A percentile compares a stretch with the other conserved stretches of the same genome.
These are phyloP conservation scores for Cornus suecica DNA, from an alignment of 148 eudicot species.

Conservation along the genomic window DNA sequence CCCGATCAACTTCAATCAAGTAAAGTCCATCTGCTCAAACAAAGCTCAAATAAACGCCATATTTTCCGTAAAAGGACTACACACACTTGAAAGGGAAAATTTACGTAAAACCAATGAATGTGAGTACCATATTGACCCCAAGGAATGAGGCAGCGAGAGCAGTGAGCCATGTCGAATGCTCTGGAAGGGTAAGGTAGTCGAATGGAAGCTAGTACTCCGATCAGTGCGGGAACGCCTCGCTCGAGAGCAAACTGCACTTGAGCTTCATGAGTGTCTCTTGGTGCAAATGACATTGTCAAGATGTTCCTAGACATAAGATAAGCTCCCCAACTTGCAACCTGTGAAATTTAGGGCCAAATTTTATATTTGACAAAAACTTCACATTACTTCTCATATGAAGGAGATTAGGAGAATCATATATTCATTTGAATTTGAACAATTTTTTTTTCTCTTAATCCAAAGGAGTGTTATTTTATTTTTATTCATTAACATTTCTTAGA, in stretches of 20 bases:
- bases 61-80: neutral
- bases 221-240: constrained; percentile 81
- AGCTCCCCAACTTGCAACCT: constrained; percentile 97
- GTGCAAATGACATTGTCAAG: constrained; percentile 82
- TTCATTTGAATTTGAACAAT: too few species aligned
- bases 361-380: too few species aligned
- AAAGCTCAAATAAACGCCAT: neutral
- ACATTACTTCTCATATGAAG: too few species aligned
- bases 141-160: constrained; percentile 95
- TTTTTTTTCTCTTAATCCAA: too few species aligned
- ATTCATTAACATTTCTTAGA: too few species aligned
- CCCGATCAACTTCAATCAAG: constrained; percentile 52
- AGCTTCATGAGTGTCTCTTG: constrained; percentile 85
- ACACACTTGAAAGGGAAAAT: neutral
- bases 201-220: constrained; percentile 69
- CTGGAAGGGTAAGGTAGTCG: constrained; percentile 83
- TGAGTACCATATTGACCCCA: constrained; percentile 72
- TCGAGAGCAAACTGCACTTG: constrained; percentile 93
- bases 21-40: constrained; percentile 50
- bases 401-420: too few species aligned
- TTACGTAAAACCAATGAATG: neutral
- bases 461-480: too few species aligned
- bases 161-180: constrained; percentile 93
- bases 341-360: neutral
- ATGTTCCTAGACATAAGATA: constrained; percentile 67